Base-by-base conservation (phyloP, 352 stramenopile genomes). In the Phytopythium oedochilum region DNA sequence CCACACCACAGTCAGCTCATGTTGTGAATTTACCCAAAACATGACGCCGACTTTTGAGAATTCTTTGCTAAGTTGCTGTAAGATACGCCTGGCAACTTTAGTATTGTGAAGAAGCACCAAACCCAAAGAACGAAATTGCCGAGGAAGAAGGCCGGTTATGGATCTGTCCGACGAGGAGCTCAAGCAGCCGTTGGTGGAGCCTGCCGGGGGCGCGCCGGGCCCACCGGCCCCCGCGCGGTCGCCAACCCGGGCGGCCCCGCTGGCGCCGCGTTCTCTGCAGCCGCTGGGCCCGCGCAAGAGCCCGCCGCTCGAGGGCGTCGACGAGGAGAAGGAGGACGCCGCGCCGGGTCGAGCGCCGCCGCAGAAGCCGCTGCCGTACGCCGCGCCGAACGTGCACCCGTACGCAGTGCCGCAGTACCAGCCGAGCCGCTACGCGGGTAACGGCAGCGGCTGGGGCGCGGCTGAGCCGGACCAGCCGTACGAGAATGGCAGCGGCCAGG, bases 361-460 rank as follows among this genome's bases (percentile, higher is more conserved):
- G 20, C 69, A 71, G 57, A 59, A 61, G 39, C 66, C 68, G n/a
- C 64, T 86, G 10, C 75, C 78, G 45, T 93, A 91, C 51, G 54
- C 72, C 6, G 80, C 83, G 31, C 83, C 81, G 5, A 90, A 88
- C 46, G 79, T 90, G 34, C 83, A 93, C 58, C 80, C 83, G 38
- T 94, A 94, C 46, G 81, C 83, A 5, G 78, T 89, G 45, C 81
- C 81, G 14, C 78, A 94, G 61, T 92, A 92, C 59, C 64, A 92
- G 39, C 71, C 83, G 25, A 76, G 82, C 36, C 64, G 62, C 7
- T 88, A 85, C 31, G 73, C 77, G 8, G 67, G 68, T 22, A 59
- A 67, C n/a, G 69, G 67, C 5, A 59, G 59, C 32, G 70, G 67
- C 1, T 86, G 78, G 70, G 75, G 73, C n/a, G 53, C 40, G 40